A percentile compares a stretch with the other conserved stretches of the same genome.
These are phyloP conservation scores for Vitis labrusca DNA, from an alignment of 164 flowering plant genomes.

Conservation along the genomic window DNA sequence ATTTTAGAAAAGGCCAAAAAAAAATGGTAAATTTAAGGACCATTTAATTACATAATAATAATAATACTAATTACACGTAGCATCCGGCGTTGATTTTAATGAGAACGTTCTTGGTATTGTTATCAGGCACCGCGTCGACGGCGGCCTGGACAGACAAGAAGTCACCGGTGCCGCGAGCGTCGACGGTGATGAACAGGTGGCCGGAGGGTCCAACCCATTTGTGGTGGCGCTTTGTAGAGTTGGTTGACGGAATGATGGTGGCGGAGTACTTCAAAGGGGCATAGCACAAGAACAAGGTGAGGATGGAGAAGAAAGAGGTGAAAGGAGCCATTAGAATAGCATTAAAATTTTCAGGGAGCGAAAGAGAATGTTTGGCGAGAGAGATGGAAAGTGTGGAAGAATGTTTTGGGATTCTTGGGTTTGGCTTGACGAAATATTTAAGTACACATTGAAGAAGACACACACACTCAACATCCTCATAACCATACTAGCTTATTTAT, in stretches of 20 bases:
- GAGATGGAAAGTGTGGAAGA: neutral
- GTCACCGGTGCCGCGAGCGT: slow-evolving; percentile 54
- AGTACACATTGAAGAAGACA: neutral
- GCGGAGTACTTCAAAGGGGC: neutral
- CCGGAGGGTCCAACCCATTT: slow-evolving; percentile 71
- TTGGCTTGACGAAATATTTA: too few relatives aligned
- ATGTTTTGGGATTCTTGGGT: neutral
- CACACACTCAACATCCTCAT: neutral
- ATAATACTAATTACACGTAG: slow-evolving; percentile 50
- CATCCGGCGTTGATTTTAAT: slow-evolving; percentile 66
- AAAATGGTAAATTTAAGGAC: neutral
- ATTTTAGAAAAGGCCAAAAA: neutral
- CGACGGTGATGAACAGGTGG: slow-evolving; percentile 57
- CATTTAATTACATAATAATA: neutral
- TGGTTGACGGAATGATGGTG: slow-evolving; percentile 1
- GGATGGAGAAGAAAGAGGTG: neutral
- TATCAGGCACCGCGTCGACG: slow-evolving; percentile 58
- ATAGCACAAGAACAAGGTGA: neutral
- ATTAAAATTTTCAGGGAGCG: slow-evolving; percentile 1
- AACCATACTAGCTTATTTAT: neutral
- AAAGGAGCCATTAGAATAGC: slow-evolving; percentile 14
- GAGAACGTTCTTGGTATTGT: slow-evolving; percentile 52
- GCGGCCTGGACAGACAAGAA: slow-evolving; percentile 79
- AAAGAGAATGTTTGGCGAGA: neutral
- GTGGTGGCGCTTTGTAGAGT: slow-evolving; percentile 29